Evolutionary conservation across 169 alveolate genomes (phyloP).

Genomic region (Blepharisma undulans): DNA sequence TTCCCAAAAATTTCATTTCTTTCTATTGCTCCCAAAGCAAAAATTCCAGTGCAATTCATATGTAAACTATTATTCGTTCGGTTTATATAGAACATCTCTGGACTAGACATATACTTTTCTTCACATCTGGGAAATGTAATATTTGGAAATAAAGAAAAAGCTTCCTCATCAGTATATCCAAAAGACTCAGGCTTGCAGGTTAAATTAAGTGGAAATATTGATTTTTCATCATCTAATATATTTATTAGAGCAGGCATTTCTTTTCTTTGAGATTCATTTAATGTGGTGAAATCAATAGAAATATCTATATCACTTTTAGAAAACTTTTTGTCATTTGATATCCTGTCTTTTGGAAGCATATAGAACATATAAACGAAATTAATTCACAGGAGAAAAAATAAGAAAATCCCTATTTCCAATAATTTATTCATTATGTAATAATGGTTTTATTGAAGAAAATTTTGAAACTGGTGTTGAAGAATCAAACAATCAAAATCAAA

Average conservation of each 20-base stretch:
- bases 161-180: slow-evolving; percentile 16
- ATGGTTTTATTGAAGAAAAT: too few species aligned
- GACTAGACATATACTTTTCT: background rate
- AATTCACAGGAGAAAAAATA: too few species aligned
- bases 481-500: too few species aligned
- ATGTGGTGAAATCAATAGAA: too few species aligned
- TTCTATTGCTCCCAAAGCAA: background rate
- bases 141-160: background rate
- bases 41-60: slow-evolving; percentile 9
- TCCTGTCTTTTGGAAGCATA: too few species aligned
- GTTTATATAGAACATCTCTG: background rate
- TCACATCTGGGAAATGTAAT: background rate
- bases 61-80: background rate
- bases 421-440: too few species aligned
- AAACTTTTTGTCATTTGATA: too few species aligned
- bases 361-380: too few species aligned
- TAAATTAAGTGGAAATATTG: background rate
- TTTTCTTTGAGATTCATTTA: too few species aligned
- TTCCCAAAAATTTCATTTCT: background rate
- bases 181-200: slow-evolving; percentile 29
- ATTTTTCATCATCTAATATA: background rate
- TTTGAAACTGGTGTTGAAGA: too few species aligned
- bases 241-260: background rate
- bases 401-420: too few species aligned
- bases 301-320: too few species aligned